Base-by-base conservation (phyloP, 2,329 filamentous ascomycete genomes). In the Beauveria medogensis region DNA sequence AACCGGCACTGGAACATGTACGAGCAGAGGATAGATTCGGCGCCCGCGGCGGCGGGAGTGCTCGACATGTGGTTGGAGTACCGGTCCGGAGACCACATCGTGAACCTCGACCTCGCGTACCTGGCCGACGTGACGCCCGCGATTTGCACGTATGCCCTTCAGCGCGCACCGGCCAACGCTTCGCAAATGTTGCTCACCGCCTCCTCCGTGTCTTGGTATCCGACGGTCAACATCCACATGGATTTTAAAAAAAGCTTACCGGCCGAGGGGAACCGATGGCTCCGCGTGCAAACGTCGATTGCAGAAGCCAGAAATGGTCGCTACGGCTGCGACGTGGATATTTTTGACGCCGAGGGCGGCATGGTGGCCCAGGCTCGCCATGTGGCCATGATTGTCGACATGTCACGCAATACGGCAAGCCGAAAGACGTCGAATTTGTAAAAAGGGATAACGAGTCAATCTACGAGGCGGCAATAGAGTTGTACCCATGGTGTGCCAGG, bases 191-290 rank as follows among this genome's bases (percentile, higher is more conserved):
- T 34, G n/a, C 43, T 7, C 2, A 22, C 22, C 22, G 22, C 22
- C 22, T 22, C 22, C 22, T 50, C 34, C 6, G 30, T 26, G 10
- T 85, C 84, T 66, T 92, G 89, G 90, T 91, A 90, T 70, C 89
- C 89, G 0, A 95, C 90, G 0, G 72, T 95, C 1, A 75, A 86
- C 20, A 73, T 94, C 69, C 91, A 90, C 69, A 68, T 95, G 24
- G 90, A 95, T 64, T 77, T 92, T 44, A 94, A 93, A 77, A 90
- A 88, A 70, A 71, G 79, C 7, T 70, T 95, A 50, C 89, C 89
- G 0, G 73, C 75, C 4, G 82, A 83, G 47, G 90, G 90, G 0
- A 83, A 84, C 1, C 85, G 90, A 70, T 94, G 88, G 86, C 69
- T 95, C 58, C 87, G 87, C 67, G 77, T 86, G 46, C 79, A 89